A percentile compares a stretch with the other conserved stretches of the same genome.
These are phyloP conservation scores for Medicago ruthenica DNA, from an alignment of 306 rosid genomes.

Conservation along the genomic window DNA sequence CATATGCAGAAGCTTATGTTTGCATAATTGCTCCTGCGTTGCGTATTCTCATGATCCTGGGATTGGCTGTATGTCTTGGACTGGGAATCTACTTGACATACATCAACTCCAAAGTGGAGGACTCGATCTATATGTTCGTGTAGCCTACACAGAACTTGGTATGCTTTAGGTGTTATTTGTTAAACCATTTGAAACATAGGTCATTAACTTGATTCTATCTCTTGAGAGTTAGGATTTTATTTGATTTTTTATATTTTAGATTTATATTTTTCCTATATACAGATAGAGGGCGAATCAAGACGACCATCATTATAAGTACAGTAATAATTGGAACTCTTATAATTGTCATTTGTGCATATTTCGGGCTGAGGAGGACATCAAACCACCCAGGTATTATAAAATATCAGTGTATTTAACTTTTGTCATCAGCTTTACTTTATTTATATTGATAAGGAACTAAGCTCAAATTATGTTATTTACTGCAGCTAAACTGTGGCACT, in stretches of 20 bases:
- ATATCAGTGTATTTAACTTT: background rate
- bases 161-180: background rate
- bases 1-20: too few species aligned
- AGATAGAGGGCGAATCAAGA: background rate
- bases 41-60: too few species aligned
- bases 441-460: background rate
- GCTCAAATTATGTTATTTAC: background rate
- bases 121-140: too few species aligned
- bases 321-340: constrained; percentile 24
- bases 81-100: too few species aligned
- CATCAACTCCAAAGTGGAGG: too few species aligned
- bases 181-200: background rate
- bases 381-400: constrained; percentile 21
- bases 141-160: too few species aligned
- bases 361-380: constrained; percentile 31
- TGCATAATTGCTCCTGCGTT: too few species aligned
- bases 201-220: background rate
- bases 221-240: background rate
- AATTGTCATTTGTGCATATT: constrained; percentile 35
- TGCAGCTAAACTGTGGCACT: constrained; percentile 7
- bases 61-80: too few species aligned
- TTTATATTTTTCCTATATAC: background rate
- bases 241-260: background rate
- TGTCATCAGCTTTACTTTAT: background rate
- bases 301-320: constrained; percentile 18